phyloP scores from a whole-genome alignment of 768 basidiomycete genomes.

The Phylloporus sp. region DNA sequence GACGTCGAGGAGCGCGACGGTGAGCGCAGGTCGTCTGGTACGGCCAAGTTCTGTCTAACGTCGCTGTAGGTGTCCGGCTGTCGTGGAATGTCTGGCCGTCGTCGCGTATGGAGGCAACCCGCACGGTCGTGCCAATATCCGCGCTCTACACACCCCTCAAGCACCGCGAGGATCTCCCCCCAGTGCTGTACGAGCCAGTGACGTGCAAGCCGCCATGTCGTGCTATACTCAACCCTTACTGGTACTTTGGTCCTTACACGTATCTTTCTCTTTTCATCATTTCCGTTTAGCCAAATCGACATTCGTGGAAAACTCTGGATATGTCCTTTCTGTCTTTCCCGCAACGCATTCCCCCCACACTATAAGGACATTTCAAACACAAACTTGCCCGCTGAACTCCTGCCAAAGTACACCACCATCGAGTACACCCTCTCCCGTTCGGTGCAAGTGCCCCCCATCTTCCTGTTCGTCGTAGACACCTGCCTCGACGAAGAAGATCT shows the following conservation, averaged over 20 bases:
- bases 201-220: slow-evolving; percentile 98
- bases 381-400: slow-evolving; percentile 91
- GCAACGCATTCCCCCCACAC: slow-evolving; percentile 96
- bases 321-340: slow-evolving; percentile 95
- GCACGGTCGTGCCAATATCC: slow-evolving; percentile 98
- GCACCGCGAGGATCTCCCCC: slow-evolving; percentile 88
- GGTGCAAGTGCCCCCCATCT: slow-evolving; percentile 90
- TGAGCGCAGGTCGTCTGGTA: slow-evolving; percentile 32
- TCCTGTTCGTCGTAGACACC: slow-evolving; percentile 96
- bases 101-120: slow-evolving; percentile 94
- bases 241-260: slow-evolving; percentile 46
- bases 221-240: slow-evolving; percentile 96
- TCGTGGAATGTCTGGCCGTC: slow-evolving; percentile 99
- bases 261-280: background rate
- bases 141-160: slow-evolving; percentile 96
- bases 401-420: slow-evolving; percentile 98
- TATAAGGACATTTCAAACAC: slow-evolving; percentile 98
- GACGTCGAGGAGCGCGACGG: slow-evolving; percentile 98
- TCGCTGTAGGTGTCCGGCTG: slow-evolving; percentile 72
- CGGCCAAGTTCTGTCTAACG: background rate
- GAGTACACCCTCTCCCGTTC: slow-evolving; percentile 97
- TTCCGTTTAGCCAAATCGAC: slow-evolving; percentile 81
- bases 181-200: slow-evolving; percentile 96
- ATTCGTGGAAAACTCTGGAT: slow-evolving; percentile 99
- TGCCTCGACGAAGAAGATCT: slow-evolving; percentile 95